A percentile compares a stretch with the other conserved stretches of the same genome.
Evolutionary conservation across 208 protist species (phyloP).

Genomic region (Trypanosoma platydactyli): DNA sequence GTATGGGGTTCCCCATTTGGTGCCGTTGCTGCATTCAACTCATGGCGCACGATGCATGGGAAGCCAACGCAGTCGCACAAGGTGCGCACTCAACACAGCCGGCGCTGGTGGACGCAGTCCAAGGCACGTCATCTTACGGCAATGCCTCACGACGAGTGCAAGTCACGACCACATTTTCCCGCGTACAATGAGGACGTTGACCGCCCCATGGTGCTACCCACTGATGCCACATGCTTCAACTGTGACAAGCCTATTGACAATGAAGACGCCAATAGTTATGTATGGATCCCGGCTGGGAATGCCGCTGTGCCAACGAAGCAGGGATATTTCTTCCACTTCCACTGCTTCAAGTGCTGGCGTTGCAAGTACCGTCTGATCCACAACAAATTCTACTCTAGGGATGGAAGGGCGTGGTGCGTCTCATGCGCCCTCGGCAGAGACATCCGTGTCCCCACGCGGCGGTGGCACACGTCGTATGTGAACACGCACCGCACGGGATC

Average conservation of each 20-base stretch:
- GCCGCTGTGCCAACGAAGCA: slow-evolving; percentile 76
- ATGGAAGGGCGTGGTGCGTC: slow-evolving; percentile 81
- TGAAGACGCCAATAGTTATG: slow-evolving; percentile 79
- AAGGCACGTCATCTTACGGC: slow-evolving; percentile 87
- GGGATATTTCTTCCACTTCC: slow-evolving; percentile 91
- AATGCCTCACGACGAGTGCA: slow-evolving; percentile 76
- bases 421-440: slow-evolving; percentile 83
- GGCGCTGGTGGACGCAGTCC: slow-evolving; percentile 87
- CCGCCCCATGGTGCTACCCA: slow-evolving; percentile 72
- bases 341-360: slow-evolving; percentile 90
- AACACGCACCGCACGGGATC: slow-evolving; percentile 89
- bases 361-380: slow-evolving; percentile 87
- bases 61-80: slow-evolving; percentile 88
- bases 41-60: slow-evolving; percentile 63
- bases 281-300: slow-evolving; percentile 88
- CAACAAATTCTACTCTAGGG: slow-evolving; percentile 92
- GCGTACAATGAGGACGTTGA: slow-evolving; percentile 88
- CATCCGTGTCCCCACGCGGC: slow-evolving; percentile 73
- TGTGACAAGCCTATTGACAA: slow-evolving; percentile 70
- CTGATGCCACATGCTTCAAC: slow-evolving; percentile 82
- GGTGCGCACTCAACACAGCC: slow-evolving; percentile 86
- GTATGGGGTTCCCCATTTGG: neutral
- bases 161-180: slow-evolving; percentile 79
- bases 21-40: neutral
- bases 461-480: slow-evolving; percentile 90